A percentile compares a stretch with the other conserved stretches of the same genome.
These are phyloP conservation scores for Ceratobasidium sp. DNA, from an alignment of 1,284 basidiomycete genomes.

Conservation along the genomic window DNA sequence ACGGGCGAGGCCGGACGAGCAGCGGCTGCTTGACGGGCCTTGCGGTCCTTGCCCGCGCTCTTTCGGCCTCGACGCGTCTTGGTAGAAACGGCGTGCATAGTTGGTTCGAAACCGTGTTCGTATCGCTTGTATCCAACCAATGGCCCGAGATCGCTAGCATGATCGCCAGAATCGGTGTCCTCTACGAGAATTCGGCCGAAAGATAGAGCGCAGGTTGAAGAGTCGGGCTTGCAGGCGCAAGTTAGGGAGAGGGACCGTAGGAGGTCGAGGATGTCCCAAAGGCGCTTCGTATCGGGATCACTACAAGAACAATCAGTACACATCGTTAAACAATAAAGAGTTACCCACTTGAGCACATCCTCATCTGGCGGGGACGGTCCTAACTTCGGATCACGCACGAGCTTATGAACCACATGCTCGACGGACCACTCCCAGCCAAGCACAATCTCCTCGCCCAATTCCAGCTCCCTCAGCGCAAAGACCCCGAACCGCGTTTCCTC, in stretches of 20 bases:
- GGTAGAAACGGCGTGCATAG: conserved; percentile 36
- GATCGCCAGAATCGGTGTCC: conserved; percentile 30
- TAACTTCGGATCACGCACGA: conserved; percentile 77
- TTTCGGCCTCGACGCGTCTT: conserved; percentile 39
- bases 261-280: conserved; percentile 42
- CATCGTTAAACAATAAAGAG: too few relatives aligned
- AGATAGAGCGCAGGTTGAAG: conserved; percentile 33
- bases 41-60: conserved; percentile 20
- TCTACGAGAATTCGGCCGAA: conserved; percentile 43
- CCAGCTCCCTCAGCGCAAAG: conserved; percentile 85
- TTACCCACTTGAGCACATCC: conserved; percentile 58
- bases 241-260: conserved; percentile 54
- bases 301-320: conserved; percentile 44
- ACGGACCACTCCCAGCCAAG: conserved; percentile 99
- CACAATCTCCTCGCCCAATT: conserved; percentile 88
- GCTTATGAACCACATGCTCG: conserved; percentile 85
- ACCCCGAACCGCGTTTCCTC: conserved; percentile 81
- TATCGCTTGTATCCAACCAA: conserved; percentile 36
- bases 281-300: conserved; percentile 49
- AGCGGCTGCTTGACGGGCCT: conserved; percentile 50
- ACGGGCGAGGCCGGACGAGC: conserved; percentile 21
- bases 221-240: conserved; percentile 39
- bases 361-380: conserved; percentile 49
- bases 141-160: conserved; percentile 33
- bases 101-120: conserved; percentile 35